Base-by-base conservation (phyloP, 306 rosid genomes). In the Mimosa pudica region DNA sequence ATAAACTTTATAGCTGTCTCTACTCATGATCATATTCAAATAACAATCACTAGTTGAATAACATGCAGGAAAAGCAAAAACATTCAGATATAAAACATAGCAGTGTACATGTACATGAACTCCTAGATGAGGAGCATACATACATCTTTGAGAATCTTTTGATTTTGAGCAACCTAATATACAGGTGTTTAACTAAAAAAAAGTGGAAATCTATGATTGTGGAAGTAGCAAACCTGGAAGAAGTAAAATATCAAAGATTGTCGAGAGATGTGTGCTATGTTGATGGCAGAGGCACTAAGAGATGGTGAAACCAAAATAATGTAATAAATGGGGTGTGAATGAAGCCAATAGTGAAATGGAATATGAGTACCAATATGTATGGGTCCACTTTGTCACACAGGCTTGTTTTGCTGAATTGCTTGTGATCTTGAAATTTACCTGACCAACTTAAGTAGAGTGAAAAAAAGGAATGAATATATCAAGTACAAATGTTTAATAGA, bases 151-250 rank as follows among this genome's bases (percentile, higher is more conserved):
- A 63, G 41, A 63, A 33, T 63, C 9, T 35, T 0, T 16, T 54
- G 61, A 54, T 16, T 54, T 16, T 17, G 61, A 54, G 17, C 61
- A 54, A 54, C 61, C 10, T 16, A 54, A 17, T n/a, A 54, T 24
- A 54, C 10, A 5, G 24, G 61, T 16, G 61, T 57, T 20, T 57
- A 57, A 57, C 63, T n/a, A 8, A 10, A 3, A 18, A 57, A 57
- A 7, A 57, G 63, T 11, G 32, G 11, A 17, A 8, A n/a, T 7
- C 33, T 10, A 7, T n/a, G 33, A 18, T 18, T 18, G 18, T 2
- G 10, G 0, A 7, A 18, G 4, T 10, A 57, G 33, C 33, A 57
- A 57, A 57, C 87, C 83, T 78, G 79, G 51, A 77, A 68, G 62
- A 55, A 75, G 82, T 45, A 13, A 68, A 69, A n/a, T 3, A 57